phyloP scores from a whole-genome alignment of 306 rosid genomes.

The Acmispon strigosus region DNA sequence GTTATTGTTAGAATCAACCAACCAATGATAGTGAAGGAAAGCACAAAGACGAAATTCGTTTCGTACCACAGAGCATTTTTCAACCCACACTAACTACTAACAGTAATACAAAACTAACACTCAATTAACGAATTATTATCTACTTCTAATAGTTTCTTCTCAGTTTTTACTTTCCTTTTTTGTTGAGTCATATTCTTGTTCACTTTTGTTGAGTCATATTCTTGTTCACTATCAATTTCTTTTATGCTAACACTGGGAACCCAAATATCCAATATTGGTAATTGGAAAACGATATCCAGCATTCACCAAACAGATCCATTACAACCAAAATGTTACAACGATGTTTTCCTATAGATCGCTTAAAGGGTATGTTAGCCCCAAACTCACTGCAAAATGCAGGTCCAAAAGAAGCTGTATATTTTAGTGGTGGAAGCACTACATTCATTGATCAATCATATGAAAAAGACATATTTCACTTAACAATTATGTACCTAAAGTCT shows the following conservation, averaged over 20 bases:
- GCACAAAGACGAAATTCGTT: no score
- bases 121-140: no score
- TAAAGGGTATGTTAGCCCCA: constrained; percentile 5
- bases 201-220: not conserved
- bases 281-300: constrained; percentile 23
- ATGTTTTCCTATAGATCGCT: constrained; percentile 16
- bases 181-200: not conserved
- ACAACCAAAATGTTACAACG: not conserved
- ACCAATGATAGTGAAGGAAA: no score
- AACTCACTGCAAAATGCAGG: constrained; percentile 4
- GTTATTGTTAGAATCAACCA: no score
- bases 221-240: not conserved
- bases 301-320: constrained; percentile 25
- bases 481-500: not conserved
- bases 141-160: no score
- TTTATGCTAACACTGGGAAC: constrained; percentile 1
- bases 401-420: constrained; percentile 9
- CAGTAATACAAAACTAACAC: no score
- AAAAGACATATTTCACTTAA: constrained; percentile 13
- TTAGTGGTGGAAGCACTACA: constrained; percentile 19
- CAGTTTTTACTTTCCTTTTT: not conserved
- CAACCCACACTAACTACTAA: no score
- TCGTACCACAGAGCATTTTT: no score
- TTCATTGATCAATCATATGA: constrained; percentile 14
- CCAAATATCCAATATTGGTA: not conserved